phyloP scores from a whole-genome alignment of 495 filamentous ascomycete genomes.

The Penicillium manginii region DNA sequence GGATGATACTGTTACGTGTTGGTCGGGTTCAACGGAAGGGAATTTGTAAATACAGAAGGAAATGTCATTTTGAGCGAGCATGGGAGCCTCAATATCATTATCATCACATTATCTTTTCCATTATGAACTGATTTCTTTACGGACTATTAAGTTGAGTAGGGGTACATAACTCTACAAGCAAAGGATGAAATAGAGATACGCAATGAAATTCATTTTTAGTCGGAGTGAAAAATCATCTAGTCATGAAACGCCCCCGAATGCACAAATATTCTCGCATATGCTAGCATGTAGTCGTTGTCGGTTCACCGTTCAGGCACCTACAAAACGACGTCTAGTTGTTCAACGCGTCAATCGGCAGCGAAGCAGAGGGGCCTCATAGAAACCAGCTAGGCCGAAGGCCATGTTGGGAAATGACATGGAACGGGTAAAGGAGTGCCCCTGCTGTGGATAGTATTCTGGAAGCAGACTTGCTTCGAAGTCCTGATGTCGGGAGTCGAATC shows the following conservation, averaged over 20 bases:
- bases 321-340: neutral
- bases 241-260: slow-evolving; percentile 1
- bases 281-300: neutral
- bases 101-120: too few species aligned
- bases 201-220: neutral
- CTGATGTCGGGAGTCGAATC: neutral
- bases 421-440: neutral
- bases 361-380: neutral
- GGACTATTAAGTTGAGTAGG: too few species aligned
- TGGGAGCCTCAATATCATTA: too few species aligned
- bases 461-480: neutral
- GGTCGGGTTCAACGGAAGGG: too few species aligned
- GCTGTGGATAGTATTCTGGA: neutral
- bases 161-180: too few species aligned
- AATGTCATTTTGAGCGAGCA: too few species aligned
- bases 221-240: neutral
- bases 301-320: neutral
- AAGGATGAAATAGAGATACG: neutral
- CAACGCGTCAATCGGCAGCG: neutral
- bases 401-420: neutral
- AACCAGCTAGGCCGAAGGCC: neutral
- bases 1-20: too few species aligned
- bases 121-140: too few species aligned
- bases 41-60: too few species aligned
- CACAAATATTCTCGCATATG: neutral